Conservation (phyloP, 306 rosid species). For the Astragalus membranaceus region DNA sequence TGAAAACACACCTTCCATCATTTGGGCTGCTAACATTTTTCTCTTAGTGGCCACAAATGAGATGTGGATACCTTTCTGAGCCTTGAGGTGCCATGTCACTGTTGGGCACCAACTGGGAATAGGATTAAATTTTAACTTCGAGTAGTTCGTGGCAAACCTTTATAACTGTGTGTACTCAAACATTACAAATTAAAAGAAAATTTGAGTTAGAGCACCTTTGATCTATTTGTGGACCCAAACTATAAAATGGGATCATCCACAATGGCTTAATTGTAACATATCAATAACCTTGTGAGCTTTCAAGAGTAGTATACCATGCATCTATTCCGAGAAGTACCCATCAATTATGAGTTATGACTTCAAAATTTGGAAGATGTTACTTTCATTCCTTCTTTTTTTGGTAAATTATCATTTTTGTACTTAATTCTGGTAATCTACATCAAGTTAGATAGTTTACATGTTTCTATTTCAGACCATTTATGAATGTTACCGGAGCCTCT, state of each 20-base stretch:
- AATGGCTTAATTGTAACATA: background rate
- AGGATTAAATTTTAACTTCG: background rate
- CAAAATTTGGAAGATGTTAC: too few relatives aligned
- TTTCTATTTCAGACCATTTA: too few relatives aligned
- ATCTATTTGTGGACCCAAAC: background rate
- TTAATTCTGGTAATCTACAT: too few relatives aligned
- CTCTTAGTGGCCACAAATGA: background rate
- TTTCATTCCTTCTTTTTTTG: too few relatives aligned
- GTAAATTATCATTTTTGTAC: too few relatives aligned
- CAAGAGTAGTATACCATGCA: too few relatives aligned
- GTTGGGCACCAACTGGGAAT: background rate
- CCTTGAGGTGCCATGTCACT: background rate
- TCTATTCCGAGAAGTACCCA: too few relatives aligned
- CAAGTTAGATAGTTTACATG: too few relatives aligned
- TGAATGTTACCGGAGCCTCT: background rate
- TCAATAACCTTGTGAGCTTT: too few relatives aligned
- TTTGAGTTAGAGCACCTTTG: background rate
- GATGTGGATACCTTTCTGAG: background rate
- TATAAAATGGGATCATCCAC: background rate
- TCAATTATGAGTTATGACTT: too few relatives aligned
- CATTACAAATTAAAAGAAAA: background rate
- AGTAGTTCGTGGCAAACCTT: background rate
- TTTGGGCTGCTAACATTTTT: background rate
- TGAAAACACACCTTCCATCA: background rate
- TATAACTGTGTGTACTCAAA: background rate